Percentiles rank a stretch among this genome's conserved stretches.
phyloP scores from a whole-genome alignment of 23 red algal species.

The Cyanidium caldarium region DNA sequence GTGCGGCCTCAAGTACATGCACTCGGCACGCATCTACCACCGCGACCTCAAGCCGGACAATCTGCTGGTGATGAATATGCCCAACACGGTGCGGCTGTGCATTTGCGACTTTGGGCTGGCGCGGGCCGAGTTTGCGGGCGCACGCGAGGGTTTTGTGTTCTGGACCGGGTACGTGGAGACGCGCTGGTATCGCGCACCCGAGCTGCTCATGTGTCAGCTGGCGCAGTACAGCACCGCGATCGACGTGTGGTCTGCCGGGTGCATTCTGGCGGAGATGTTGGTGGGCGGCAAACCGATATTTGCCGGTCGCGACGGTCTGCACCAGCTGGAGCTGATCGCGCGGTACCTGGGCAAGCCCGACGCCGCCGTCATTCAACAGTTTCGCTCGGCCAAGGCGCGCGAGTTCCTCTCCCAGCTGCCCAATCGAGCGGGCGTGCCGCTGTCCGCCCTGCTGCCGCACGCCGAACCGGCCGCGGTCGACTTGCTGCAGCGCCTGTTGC shows the following conservation, averaged over 20 bases:
- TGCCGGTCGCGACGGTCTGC: slow-evolving; percentile 63
- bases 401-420: slow-evolving; percentile 34
- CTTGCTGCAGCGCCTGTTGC: slow-evolving; percentile 51
- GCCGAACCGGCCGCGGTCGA: slow-evolving; percentile 36
- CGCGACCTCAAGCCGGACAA: slow-evolving; percentile 96
- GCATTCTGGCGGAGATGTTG: slow-evolving; percentile 76
- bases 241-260: slow-evolving; percentile 93
- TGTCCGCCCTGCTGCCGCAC: slow-evolving; percentile 18
- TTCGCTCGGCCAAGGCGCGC: slow-evolving; percentile 26
- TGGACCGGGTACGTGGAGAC: slow-evolving; percentile 98
- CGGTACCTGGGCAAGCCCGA: slow-evolving; percentile 55
- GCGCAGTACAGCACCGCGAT: slow-evolving; percentile 80
- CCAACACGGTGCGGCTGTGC: slow-evolving; percentile 33
- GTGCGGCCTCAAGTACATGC: slow-evolving; percentile 72
- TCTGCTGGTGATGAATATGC: slow-evolving; percentile 61
- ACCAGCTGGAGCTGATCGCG: slow-evolving; percentile 83
- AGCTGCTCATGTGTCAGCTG: slow-evolving; percentile 56
- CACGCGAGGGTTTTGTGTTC: slow-evolving; percentile 38
- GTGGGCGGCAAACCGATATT: slow-evolving; percentile 61
- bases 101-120: slow-evolving; percentile 98
- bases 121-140: slow-evolving; percentile 46
- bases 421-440: background rate
- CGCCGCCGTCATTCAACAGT: slow-evolving; percentile 10
- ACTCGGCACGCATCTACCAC: slow-evolving; percentile 65
- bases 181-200: slow-evolving; percentile 89